A percentile compares a stretch with the other conserved stretches of the same genome.
phyloP scores from a whole-genome alignment of 1,139 yeast species.

The Meyerozyma sp. region DNA sequence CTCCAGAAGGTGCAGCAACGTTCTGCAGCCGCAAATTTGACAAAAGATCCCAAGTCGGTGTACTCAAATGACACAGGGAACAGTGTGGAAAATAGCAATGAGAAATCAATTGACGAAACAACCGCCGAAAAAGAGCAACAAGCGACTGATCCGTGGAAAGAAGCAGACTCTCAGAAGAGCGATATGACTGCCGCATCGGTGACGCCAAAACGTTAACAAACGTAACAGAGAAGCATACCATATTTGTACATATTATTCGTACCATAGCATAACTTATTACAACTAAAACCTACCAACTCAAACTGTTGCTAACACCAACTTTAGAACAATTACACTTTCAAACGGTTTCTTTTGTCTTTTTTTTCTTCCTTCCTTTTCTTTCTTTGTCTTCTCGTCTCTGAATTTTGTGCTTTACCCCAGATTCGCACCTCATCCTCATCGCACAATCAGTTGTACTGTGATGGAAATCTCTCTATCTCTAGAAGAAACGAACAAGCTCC shows the following conservation, averaged over 20 bases:
- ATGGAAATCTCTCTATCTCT: conserved; percentile 23
- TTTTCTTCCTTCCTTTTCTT: no score
- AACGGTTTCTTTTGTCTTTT: no score
- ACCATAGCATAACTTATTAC: no score
- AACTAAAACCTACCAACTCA: no score
- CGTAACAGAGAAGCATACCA: neutral
- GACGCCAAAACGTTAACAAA: conserved; percentile 21
- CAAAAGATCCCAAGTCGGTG: neutral
- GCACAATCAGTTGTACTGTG: neutral
- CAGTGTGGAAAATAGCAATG: conserved; percentile 3
- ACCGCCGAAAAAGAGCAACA: neutral
- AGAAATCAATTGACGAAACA: neutral
- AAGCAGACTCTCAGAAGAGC: conserved; percentile 26
- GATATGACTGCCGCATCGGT: conserved; percentile 27
- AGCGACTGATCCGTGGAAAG: conserved; percentile 31
- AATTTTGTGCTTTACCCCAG: neutral
- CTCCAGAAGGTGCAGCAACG: conserved; percentile 22
- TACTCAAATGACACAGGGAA: neutral
- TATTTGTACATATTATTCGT: neutral
- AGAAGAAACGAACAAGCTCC: conserved; percentile 49
- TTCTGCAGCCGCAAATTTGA: neutral
- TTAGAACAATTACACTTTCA: no score
- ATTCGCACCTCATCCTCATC: neutral
- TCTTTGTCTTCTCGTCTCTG: neutral
- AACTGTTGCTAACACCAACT: no score